A percentile compares a stretch with the other conserved stretches of the same genome.
Evolutionary conservation across 177 flowering plant genomes (phyloP).

Genomic region (Vitis hybrid): DNA sequence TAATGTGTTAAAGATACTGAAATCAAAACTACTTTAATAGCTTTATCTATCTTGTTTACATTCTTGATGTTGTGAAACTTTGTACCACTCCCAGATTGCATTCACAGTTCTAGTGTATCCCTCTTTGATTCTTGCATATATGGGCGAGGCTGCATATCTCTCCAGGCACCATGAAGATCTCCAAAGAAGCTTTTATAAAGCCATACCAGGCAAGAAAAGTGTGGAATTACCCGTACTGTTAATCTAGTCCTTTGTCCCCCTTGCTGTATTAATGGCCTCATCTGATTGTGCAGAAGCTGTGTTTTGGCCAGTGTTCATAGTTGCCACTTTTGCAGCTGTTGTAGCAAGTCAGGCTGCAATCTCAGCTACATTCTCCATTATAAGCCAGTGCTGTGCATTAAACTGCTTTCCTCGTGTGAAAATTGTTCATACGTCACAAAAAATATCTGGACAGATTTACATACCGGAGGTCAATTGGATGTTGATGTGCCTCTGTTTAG

Average conservation of each 20-base stretch:
- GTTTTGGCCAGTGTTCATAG: conserved; percentile 70
- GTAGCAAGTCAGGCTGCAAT: conserved; percentile 81
- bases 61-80: neutral
- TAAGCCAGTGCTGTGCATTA: conserved; percentile 64
- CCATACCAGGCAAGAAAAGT: conserved; percentile 63
- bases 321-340: conserved; percentile 65
- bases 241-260: neutral
- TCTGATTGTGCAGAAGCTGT: conserved; percentile 45
- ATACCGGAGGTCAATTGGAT: conserved; percentile 78
- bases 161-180: conserved; percentile 59
- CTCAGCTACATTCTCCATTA: conserved; percentile 71
- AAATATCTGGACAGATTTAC: conserved; percentile 67
- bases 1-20: neutral
- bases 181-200: conserved; percentile 62
- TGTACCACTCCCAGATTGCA: conserved; percentile 43
- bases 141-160: conserved; percentile 83
- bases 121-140: conserved; percentile 60
- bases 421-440: conserved; percentile 63
- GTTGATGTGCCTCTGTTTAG: conserved; percentile 60
- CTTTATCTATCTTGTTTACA: neutral
- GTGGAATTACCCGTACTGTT: neutral
- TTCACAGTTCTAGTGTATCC: conserved; percentile 69
- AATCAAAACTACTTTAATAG: neutral
- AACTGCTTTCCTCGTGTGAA: conserved; percentile 72
- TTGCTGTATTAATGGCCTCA: neutral